Base-by-base conservation (phyloP, 495 filamentous ascomycete genomes). In the Articulospora tetracladia region DNA sequence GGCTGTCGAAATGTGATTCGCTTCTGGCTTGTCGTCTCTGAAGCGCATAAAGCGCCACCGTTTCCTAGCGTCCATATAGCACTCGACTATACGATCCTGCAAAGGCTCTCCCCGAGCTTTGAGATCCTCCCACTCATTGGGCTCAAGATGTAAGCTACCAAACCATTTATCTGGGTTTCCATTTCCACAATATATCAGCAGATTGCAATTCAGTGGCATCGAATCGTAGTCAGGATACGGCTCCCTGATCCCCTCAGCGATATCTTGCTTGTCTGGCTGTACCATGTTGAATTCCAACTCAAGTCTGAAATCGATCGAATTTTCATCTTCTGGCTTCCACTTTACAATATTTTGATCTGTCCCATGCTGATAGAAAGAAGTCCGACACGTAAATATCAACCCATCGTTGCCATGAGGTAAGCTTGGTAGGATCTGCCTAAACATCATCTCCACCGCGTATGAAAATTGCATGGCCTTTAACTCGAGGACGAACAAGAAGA, bases 351-450 rank as follows among this genome's bases (percentile, higher is more conserved):
- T 87, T 41, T 83, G 82, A 71, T 98, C 94, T 7, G 94, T 98
- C 63, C 94, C 94, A 56, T 86, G 87, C 63, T 85, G 83, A 76
- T 98, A 98, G 1, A 88, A 84, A 27, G 86, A 88, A 61, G 80
- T 87, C 56, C 90, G 85, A 70, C 93, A 96, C 32, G 94, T 97
- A 76, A 98, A 98, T 68, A 98, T 95, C 20, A 98, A 80, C 26
- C 94, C 94, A 72, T 98, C 94, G 66, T 95, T 97, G 32, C 94
- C 91, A 69, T 98, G 94, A 60, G 83, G 86, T 12, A 98, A 81
- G 27, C 80, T 84, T 0, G 92, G 92, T 17, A 98, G 85, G 47
- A 93, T 83, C 41, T 90, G 77, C 57, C 82, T 80, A 75, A 98
- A 97, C 88, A 97, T 93, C 83, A 88, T 86, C 71, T 91, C 87